Evolutionary conservation across 228 moss, liverwort and hornwort species (phyloP), one percentile per base, ranked within the genome.

Genomic region (Sphagnum magellanicum): DNA sequence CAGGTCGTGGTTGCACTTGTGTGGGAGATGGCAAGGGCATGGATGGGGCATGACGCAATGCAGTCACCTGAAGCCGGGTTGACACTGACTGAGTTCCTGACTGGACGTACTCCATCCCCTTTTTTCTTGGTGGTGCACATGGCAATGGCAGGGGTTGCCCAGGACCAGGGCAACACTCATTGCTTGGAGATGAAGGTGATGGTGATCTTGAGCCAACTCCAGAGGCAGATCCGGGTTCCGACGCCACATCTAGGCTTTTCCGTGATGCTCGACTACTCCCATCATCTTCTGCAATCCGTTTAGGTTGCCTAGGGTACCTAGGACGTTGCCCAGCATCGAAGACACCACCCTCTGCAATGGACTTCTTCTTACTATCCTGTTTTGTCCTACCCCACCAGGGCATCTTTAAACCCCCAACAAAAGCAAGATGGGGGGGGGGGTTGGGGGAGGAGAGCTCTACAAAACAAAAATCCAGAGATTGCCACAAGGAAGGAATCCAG

Each of bases 381-480:
- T 86, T 97, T 64, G 76, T 84, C 87, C 87, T 91, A 84, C 72
- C 71, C 80, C 80, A 88, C 98, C 98, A 98, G 83, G 93, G 93
- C 98, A 98, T 98, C 83, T 93, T 98, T 79, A 32, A 32, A 32
- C 3, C 32, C 32, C 32, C 32, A 32, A 32, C 32, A 32, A 32
- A 32, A 32, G 32, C 32, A 32, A 32, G 32, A 32, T 32, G 3
- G 32, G 32, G 1, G 32, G 32, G 32, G 32, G 32, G 32, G 32
- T 2, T 2, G 32, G 32, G 32, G 32, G 32, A 32, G 32, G 32
- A 32, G 32, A 32, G 32, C 32, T 32, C 32, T 32, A 32, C 32
- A 32, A 32, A 32, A 32, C 32, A 32, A 32, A 32, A 32, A 32
- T 32, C 32, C 32, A 32, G 32, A 32, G 32, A 32, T 32, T 0